Conservation (phyloP, 768 basidiomycete species). For the Thelephora aurantiotincta region DNA sequence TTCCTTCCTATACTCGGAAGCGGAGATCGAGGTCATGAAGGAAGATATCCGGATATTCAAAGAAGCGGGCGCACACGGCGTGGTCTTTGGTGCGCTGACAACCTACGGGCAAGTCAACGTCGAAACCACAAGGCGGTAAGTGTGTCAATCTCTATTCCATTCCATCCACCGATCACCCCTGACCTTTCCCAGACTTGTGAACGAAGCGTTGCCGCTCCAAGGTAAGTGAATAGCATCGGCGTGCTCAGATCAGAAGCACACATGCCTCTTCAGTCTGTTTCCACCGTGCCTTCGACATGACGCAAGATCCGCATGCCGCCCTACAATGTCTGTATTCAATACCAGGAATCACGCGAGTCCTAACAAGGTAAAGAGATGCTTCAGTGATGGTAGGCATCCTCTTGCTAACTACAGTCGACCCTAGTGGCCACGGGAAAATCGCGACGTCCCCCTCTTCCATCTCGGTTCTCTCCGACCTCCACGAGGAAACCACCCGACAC, state of each 20-base stretch:
- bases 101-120: slow-evolving; percentile 45
- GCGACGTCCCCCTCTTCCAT: slow-evolving; percentile 15
- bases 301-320: slow-evolving; percentile 26
- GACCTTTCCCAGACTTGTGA: slow-evolving; percentile 29
- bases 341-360: slow-evolving; percentile 54
- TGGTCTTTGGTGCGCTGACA: slow-evolving; percentile 54
- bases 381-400: slow-evolving; percentile 1
- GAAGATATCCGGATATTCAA: slow-evolving; percentile 58
- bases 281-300: slow-evolving; percentile 72
- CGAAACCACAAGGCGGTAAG: slow-evolving; percentile 38
- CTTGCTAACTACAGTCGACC: neutral
- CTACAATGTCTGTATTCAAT: slow-evolving; percentile 35
- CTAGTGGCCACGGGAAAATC: slow-evolving; percentile 37
- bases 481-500: slow-evolving; percentile 3
- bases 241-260: neutral
- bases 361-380: slow-evolving; percentile 45
- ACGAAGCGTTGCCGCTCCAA: slow-evolving; percentile 46
- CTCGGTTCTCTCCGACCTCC: slow-evolving; percentile 9
- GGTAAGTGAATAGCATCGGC: slow-evolving; percentile 21
- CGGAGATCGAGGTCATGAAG: slow-evolving; percentile 59
- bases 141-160: neutral
- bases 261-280: slow-evolving; percentile 42
- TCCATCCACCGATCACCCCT: neutral
- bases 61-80: slow-evolving; percentile 38
- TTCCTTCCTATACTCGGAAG: slow-evolving; percentile 59